A percentile compares a stretch with the other conserved stretches of the same genome.
Evolutionary conservation across 1,139 yeast species (phyloP).

Genomic region (Tardiomyces digboiensis): DNA sequence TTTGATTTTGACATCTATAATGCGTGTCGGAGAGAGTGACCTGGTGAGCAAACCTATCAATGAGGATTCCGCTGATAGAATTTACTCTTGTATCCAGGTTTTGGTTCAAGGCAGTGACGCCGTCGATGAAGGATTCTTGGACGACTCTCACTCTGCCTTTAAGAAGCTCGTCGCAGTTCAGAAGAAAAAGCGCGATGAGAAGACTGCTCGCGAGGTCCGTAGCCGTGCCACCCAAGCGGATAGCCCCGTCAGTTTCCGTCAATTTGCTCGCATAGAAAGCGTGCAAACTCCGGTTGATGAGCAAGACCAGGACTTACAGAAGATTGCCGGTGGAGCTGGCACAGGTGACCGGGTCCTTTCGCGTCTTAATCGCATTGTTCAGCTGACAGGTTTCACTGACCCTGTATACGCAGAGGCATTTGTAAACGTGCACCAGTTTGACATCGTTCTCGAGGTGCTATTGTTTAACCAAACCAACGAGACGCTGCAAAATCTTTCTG

Average conservation of each 20-base stretch:
- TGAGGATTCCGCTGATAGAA: conserved; percentile 92
- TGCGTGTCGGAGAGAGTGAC: conserved; percentile 85
- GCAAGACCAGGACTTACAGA: conserved; percentile 35
- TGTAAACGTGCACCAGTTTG: conserved; percentile 91
- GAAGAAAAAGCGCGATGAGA: conserved; percentile 46
- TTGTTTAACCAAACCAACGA: conserved; percentile 90
- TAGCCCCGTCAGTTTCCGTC: conserved; percentile 75
- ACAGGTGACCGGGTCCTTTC: conserved; percentile 35
- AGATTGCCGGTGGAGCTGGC: background rate
- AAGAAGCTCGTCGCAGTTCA: conserved; percentile 36
- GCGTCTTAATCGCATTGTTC: conserved; percentile 79
- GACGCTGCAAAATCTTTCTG: conserved; percentile 84
- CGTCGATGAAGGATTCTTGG: conserved; percentile 69
- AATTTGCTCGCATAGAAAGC: conserved; percentile 41
- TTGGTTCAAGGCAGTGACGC: conserved; percentile 56
- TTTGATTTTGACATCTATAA: conserved; percentile 81
- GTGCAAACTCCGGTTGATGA: conserved; percentile 18
- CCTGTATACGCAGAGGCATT: conserved; percentile 98
- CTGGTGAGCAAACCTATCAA: conserved; percentile 71
- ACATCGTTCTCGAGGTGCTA: conserved; percentile 88
- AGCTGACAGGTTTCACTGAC: conserved; percentile 94
- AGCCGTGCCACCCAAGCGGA: conserved; percentile 76
- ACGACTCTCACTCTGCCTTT: conserved; percentile 83
- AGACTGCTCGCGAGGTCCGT: conserved; percentile 47
- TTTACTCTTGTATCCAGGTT: conserved; percentile 71